Evolutionary conservation across 169 alveolate genomes (phyloP).

Genomic region (Plasmodium gaboni): DNA sequence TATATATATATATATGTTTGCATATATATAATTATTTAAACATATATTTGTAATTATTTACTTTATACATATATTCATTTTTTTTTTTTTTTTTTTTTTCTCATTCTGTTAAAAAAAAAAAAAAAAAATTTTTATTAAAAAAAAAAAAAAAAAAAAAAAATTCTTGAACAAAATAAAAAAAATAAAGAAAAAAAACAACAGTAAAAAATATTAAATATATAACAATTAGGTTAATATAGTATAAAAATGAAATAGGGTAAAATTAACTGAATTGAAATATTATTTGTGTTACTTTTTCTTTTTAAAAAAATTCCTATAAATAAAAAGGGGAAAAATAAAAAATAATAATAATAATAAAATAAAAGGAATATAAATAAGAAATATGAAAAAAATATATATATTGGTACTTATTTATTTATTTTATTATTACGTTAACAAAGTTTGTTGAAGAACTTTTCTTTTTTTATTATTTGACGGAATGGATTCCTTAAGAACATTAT

Average conservation of each 20-base stretch:
- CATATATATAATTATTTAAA: too few species aligned
- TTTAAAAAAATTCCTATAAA: slow-evolving; percentile 42
- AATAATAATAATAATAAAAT: not conserved
- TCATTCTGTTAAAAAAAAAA: too few species aligned
- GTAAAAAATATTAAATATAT: slow-evolving; percentile 2
- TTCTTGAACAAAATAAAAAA: not conserved
- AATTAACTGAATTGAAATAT: not conserved
- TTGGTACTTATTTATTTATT: not conserved
- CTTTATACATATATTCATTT: too few species aligned
- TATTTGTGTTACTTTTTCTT: slow-evolving; percentile 14
- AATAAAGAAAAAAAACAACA: not conserved
- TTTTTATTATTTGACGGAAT: slow-evolving; percentile 21
- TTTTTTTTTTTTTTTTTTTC: too few species aligned
- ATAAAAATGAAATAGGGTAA: not conserved
- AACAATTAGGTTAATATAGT: slow-evolving; percentile 4
- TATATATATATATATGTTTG: too few species aligned
- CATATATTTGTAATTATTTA: too few species aligned
- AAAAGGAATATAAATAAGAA: not conserved
- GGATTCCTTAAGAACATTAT: slow-evolving; percentile 1
- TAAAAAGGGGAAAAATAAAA: not conserved
- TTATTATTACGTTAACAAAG: slow-evolving; percentile 45
- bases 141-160: slow-evolving; percentile 17
- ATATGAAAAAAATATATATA: not conserved
- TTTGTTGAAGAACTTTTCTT: slow-evolving; percentile 35
- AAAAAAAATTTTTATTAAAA: too few species aligned